phyloP scores from a whole-genome alignment of 2,329 filamentous ascomycete species.

The Penicillium fuscoglaucum region DNA sequence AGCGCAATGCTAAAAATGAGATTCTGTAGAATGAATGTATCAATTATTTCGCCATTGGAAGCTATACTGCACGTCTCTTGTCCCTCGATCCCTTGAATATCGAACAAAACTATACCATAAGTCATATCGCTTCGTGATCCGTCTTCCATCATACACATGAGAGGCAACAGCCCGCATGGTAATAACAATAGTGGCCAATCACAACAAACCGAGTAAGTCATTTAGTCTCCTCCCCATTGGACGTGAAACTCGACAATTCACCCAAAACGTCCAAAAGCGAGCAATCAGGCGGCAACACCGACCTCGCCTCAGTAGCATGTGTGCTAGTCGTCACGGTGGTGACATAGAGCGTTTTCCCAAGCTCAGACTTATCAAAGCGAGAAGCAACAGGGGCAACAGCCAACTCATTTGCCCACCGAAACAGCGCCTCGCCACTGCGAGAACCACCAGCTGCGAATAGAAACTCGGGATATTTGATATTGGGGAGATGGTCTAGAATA shows the following conservation, averaged over 20 bases:
- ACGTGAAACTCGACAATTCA: neutral
- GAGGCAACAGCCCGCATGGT: neutral
- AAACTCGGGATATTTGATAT: constrained; percentile 67
- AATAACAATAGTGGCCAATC: neutral
- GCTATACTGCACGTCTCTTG: neutral
- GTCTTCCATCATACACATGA: neutral
- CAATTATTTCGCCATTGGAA: neutral
- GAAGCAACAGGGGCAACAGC: constrained; percentile 42
- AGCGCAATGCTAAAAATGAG: neutral
- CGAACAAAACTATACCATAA: neutral
- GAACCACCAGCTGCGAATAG: constrained; percentile 85
- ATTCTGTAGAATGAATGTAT: neutral
- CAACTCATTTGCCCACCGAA: constrained; percentile 87
- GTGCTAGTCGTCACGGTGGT: constrained; percentile 80
- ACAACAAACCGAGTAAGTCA: neutral
- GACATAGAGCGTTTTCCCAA: constrained; percentile 44
- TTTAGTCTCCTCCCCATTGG: constrained; percentile 55
- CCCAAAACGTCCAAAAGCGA: constrained; percentile 13
- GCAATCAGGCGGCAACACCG: constrained; percentile 74
- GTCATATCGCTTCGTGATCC: neutral
- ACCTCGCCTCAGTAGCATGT: constrained; percentile 79
- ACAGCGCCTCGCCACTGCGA: constrained; percentile 84
- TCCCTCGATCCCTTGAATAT: neutral
- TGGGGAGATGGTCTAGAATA: constrained; percentile 64
- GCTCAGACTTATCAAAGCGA: neutral